Evolutionary conservation across 129 eudicot genomes (phyloP).

Genomic region (Rutidosis leptorrhynchoides): DNA sequence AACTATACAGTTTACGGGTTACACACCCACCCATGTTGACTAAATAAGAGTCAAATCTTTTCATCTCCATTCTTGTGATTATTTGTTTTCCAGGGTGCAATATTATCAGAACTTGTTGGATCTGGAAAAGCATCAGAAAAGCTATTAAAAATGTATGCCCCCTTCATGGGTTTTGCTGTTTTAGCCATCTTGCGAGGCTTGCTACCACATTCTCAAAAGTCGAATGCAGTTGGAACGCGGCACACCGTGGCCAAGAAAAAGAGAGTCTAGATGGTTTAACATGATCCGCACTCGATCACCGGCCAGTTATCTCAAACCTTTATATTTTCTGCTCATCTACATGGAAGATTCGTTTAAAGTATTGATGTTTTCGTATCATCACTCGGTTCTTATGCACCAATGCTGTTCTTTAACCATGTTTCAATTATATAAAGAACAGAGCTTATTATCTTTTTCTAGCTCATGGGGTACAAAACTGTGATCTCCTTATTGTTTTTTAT

Average conservation of each 20-base stretch:
- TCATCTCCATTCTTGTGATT: conserved; percentile 1
- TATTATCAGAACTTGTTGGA: conserved; percentile 51
- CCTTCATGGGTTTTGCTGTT: conserved; percentile 71
- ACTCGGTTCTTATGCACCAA: not conserved
- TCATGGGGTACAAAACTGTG: not conserved
- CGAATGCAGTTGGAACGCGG: conserved; percentile 32
- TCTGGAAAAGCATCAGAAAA: conserved; percentile 69
- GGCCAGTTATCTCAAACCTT: not conserved
- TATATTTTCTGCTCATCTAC: not conserved
- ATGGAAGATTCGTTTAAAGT: not conserved
- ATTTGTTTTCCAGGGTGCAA: conserved; percentile 50
- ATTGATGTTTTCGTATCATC: conserved; percentile 5
- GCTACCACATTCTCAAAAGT: conserved; percentile 40
- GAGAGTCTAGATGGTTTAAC: conserved; percentile 45
- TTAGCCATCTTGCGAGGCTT: conserved; percentile 75
- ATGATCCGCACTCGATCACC: not conserved
- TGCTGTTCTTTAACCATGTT: not conserved
- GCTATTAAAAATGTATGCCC: conserved; percentile 50
- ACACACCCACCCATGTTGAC: not conserved
- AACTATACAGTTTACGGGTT: not conserved
- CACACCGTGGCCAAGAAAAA: conserved; percentile 50
- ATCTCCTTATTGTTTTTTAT: not conserved
- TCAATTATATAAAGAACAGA: too few relatives aligned
- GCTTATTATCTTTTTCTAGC: not conserved
- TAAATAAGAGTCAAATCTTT: not conserved